Evolutionary conservation across 129 eudicot species (phyloP), one percentile per base, ranked within the genome.

Genomic region (Centrapalus pauciflorus): DNA sequence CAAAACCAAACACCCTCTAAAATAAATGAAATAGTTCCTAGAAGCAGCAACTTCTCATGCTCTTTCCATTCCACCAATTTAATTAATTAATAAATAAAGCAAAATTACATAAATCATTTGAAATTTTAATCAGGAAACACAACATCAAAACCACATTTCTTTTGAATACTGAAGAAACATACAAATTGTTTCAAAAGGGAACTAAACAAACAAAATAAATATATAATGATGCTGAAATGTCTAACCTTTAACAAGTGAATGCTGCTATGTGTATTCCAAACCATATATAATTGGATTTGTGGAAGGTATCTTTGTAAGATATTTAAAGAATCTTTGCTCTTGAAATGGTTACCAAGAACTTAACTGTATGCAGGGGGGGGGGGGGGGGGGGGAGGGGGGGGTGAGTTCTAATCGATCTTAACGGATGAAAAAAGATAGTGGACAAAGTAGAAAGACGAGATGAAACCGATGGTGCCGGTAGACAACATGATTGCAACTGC

Each of bases 351-450:
- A 61, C 19, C 12, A 35, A 57, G 14, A 6, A 21, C 52, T 9
- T 2, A 0, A n/a, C n/a, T 7, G 26, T 1, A 4, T 37, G 13
- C 20, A 3, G 43, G 52, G n/a, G n/a, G n/a, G n/a, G n/a, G n/a
- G n/a, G n/a, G n/a, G n/a, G n/a, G n/a, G n/a, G n/a, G n/a, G n/a
- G n/a, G n/a, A n/a, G n/a, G n/a, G n/a, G n/a, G n/a, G n/a, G n/a
- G 24, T 8, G 30, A 33, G 28, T 63, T 73, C 76, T 69, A 83
- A 57, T 83, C 85, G 35, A 83, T 73, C 82, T 83, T 83, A 69
- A 83, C 89, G 1, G 89, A 83, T 12, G 89, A 76, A 58, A 83
- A 83, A 59, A 83, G 89, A 69, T 73, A 80, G 70, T 83, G 85
- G 51, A 83, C 89, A 69, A 83, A 83, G 77, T 74, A 83, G 70